phyloP scores from a whole-genome alignment of 805 yeast species.

The Lipomyces yamadae region DNA sequence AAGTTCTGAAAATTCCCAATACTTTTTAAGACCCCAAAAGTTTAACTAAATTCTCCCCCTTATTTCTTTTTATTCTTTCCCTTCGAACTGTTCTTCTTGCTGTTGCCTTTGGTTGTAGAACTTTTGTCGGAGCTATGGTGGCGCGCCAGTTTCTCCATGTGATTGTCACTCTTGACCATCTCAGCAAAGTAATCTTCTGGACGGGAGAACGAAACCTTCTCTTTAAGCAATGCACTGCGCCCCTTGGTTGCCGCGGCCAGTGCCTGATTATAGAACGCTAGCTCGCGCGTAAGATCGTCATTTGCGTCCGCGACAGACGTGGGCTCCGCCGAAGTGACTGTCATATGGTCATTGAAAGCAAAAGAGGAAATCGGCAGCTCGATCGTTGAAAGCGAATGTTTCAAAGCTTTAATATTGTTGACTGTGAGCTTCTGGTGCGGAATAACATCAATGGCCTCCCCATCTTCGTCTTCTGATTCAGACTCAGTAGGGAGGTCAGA shows the following conservation, averaged over 20 bases:
- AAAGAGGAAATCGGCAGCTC: constrained; percentile 61
- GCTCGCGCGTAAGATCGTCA: constrained; percentile 94
- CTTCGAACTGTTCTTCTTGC: neutral
- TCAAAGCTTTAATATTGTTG: constrained; percentile 79
- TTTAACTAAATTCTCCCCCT: neutral
- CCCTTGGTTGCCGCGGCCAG: constrained; percentile 79
- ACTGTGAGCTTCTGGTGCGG: constrained; percentile 89
- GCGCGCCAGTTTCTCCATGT: constrained; percentile 78
- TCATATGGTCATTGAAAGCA: constrained; percentile 83
- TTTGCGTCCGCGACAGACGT: constrained; percentile 69
- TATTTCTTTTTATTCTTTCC: constrained; percentile 1
- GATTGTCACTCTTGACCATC: constrained; percentile 97
- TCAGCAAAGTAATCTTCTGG: constrained; percentile 97
- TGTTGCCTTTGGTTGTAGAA: neutral
- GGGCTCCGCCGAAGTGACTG: constrained; percentile 63
- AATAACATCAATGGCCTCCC: constrained; percentile 92
- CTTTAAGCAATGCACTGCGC: constrained; percentile 60
- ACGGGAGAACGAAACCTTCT: constrained; percentile 84
- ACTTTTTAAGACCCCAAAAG: neutral
- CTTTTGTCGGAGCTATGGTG: constrained; percentile 22
- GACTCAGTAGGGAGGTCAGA: constrained; percentile 50
- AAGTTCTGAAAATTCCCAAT: neutral
- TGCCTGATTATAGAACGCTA: constrained; percentile 94
- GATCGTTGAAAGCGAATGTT: constrained; percentile 43
- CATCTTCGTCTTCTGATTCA: constrained; percentile 88